Conservation (phyloP, 768 basidiomycete genomes). For the Amanita brunnescens region DNA sequence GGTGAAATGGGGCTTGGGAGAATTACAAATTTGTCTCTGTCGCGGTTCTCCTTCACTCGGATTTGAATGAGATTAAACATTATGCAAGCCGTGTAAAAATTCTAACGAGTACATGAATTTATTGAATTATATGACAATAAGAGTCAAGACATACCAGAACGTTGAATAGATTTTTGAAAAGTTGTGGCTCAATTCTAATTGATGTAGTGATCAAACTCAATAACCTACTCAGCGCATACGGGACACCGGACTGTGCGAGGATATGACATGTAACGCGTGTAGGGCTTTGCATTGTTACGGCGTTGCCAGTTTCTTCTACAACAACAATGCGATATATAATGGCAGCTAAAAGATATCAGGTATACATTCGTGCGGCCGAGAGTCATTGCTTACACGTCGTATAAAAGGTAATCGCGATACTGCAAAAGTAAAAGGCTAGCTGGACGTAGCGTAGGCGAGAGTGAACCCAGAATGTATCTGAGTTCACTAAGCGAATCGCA, state of each 20-base stretch:
- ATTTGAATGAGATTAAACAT: neutral
- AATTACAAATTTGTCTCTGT: neutral
- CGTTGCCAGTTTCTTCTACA: neutral
- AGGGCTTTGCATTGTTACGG: neutral
- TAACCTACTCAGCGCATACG: neutral
- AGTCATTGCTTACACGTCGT: neutral
- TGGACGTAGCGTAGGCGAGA: neutral
- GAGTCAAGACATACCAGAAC: neutral
- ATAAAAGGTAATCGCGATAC: neutral
- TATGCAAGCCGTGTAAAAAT: neutral
- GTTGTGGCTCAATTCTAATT: neutral
- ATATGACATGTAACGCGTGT: neutral
- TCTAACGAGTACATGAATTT: neutral
- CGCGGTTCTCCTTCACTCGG: neutral
- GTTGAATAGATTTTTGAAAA: neutral
- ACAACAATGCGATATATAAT: neutral
- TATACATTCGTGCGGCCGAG: no score
- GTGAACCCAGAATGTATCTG: neutral
- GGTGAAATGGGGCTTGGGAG: neutral
- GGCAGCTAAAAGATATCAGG: neutral
- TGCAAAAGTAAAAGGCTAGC: neutral
- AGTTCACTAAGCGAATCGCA: neutral
- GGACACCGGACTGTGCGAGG: neutral
- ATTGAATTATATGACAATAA: neutral
- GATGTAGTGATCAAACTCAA: neutral